Base-by-base conservation (phyloP, 2,329 filamentous ascomycete species). In the Coniochaeta sp. region DNA sequence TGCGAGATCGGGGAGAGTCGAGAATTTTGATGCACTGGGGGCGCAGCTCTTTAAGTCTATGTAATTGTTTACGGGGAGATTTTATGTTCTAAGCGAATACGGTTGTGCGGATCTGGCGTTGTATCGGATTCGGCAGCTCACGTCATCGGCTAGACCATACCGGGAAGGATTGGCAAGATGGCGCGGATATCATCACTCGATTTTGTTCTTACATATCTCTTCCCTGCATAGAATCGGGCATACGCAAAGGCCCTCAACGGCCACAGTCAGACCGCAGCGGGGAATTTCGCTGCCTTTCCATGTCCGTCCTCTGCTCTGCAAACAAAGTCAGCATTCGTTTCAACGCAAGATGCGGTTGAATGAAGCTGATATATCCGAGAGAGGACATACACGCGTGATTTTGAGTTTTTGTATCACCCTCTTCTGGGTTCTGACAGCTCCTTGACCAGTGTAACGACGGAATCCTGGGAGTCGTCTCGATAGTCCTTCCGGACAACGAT, bases 1-100 rank as follows among this genome's bases (percentile, higher is more conserved):
- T 93, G 91, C 69, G 86, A 90, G 65, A 90, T 97, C 76, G 91
- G 91, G 0, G 91, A 93, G 77, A 93, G 87, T 66, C 82, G 85
- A 62, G 89, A 91, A 70, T 95, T 91, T 72, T 88, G 68, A 36
- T 30, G 19, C 6, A 8, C 9, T 6, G 42, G 22, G 19, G 17
- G 7, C 19, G 12, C 34, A 12, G 10, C 14, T 14, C 34, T 36
- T n/a, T n/a, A n/a, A 34, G 32, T 6, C 2, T 40, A 19, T 40
- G 38, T 40, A 40, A 40, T 40, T 40, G 38, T 40, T 9, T 3
- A 36, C 12, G 10, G 34, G 34, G 34, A n/a, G n/a, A n/a, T n/a
- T n/a, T n/a, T n/a, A n/a, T n/a, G 34, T 12, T 6, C 8, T 36
- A 12, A 7, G 14, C 10, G 34, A 36, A 12, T 36, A 36, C 34